phyloP scores from a whole-genome alignment of 768 basidiomycete species.

The Lactarius pseudohatsudake region DNA sequence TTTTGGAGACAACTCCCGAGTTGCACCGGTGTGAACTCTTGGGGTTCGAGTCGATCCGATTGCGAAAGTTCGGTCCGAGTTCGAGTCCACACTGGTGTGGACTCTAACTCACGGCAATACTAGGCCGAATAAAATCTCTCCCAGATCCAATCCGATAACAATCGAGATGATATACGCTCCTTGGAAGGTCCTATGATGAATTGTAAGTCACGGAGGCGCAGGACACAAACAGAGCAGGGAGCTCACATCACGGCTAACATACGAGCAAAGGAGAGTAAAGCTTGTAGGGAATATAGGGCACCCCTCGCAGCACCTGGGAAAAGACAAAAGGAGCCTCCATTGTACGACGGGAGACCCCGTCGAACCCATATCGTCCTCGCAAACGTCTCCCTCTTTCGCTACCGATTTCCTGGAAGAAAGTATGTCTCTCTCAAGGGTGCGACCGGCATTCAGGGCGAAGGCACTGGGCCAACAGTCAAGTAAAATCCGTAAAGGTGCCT shows the following conservation, averaged over 20 bases:
- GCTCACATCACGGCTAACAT: slow-evolving; percentile 84
- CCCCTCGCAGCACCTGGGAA: slow-evolving; percentile 68
- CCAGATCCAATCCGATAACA: slow-evolving; percentile 66
- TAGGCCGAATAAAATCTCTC: slow-evolving; percentile 68
- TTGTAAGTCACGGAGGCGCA: slow-evolving; percentile 21
- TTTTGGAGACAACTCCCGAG: no score
- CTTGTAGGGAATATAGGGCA: slow-evolving; percentile 59
- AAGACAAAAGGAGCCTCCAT: slow-evolving; percentile 57
- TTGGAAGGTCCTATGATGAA: slow-evolving; percentile 71
- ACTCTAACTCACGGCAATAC: no score
- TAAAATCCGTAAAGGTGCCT: neutral
- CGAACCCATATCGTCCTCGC: neutral
- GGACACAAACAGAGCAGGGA: slow-evolving; percentile 21
- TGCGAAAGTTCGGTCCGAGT: no score
- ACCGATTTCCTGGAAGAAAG: neutral
- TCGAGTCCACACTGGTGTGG: no score
- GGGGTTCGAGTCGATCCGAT: no score
- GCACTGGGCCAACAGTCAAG: slow-evolving; percentile 8
- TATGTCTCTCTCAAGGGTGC: neutral
- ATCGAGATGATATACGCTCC: slow-evolving; percentile 75
- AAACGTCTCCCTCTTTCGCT: neutral
- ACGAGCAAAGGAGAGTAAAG: slow-evolving; percentile 61
- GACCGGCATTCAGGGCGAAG: neutral
- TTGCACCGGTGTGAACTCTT: no score
- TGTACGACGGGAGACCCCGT: slow-evolving; percentile 19